Evolutionary conservation across 2,329 filamentous ascomycete genomes (phyloP), one percentile per base, ranked within the genome.

Genomic region (Arthrobotrys sphaeroides): DNA sequence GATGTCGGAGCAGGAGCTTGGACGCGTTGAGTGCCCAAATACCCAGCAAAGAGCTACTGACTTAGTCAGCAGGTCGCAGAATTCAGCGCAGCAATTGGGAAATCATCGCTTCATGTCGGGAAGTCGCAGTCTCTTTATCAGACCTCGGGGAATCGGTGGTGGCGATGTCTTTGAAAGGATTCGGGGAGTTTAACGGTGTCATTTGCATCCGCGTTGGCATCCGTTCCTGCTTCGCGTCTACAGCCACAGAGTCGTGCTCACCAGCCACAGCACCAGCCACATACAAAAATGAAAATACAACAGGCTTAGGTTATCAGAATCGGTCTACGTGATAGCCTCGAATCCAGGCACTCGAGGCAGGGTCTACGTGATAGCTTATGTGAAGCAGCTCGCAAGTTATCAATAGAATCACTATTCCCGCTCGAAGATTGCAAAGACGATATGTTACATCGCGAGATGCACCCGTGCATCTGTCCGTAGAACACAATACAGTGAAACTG

Each of bases 1-100:
- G 66, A 70, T 51, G 57, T 60, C 18, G 51, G 36, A 13, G 38
- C 22, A 38, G 36, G 61, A 66, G 45, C 49, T 69, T 61, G 66
- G 66, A 70, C 66, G 66, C 66, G 66, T 70, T 70, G 66, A 70
- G 66, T 43, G 55, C 55, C n/a, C 55, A 55, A 31, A 47, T 53
- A 57, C 64, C 16, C 36, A 38, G 51, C 9, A 55, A 55, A 55
- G 18, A 55, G 49, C 43, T 24, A 24, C 38, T 13, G 26, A 38
- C 55, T 70, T 53, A 70, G 43, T 70, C 66, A 70, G 36, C 36
- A 28, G 7, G 22, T 16, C 28, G 12, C n/a, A 28, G 20, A 40
- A 60, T 31, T 9, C 12, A 43, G 3, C 2, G 22, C 26, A 20
- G 26, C 16, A 36, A 36, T 47, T 47, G 26, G 6, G 16, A 24